Conservation (phyloP, 2,329 filamentous ascomycete genomes). For the Sclerotinia subarctica region DNA sequence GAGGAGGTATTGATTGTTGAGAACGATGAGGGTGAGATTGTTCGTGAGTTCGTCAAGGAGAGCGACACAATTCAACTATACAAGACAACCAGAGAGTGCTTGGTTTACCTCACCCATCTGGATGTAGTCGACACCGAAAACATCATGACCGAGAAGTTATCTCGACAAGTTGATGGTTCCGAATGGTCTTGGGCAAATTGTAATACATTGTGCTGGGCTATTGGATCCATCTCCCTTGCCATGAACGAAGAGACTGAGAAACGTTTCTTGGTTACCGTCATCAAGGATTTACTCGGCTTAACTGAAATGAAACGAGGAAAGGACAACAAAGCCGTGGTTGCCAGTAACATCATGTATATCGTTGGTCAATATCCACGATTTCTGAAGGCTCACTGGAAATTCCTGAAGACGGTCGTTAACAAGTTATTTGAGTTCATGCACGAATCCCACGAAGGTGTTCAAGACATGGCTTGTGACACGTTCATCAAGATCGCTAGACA, state of each 20-base stretch:
- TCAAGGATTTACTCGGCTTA: constrained; percentile 93
- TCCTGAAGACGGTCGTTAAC: constrained; percentile 98
- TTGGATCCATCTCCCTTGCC: constrained; percentile 94
- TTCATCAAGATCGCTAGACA: constrained; percentile 99
- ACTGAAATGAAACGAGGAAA: constrained; percentile 99
- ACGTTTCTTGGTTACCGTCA: constrained; percentile 95
- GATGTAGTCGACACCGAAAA: constrained; percentile 96
- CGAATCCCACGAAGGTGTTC: constrained; percentile 97
- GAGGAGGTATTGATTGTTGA: constrained; percentile 99
- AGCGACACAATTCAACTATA: constrained; percentile 98
- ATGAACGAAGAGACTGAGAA: constrained; percentile 99
- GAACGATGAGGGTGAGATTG: constrained; percentile 98
- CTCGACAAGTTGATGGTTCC: constrained; percentile 86
- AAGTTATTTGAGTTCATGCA: constrained; percentile 99
- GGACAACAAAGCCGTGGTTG: constrained; percentile 98
- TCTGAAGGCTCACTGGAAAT: constrained; percentile 99
- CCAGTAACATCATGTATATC: constrained; percentile 99
- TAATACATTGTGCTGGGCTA: constrained; percentile 99
- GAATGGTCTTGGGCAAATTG: constrained; percentile 99
- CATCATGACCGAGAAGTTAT: constrained; percentile 98
- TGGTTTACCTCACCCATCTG: constrained; percentile 95
- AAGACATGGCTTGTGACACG: constrained; percentile 99
- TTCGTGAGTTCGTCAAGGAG: constrained; percentile 98
- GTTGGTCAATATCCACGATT: constrained; percentile 98
- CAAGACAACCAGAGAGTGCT: constrained; percentile 95